Conservation (phyloP, 441 rosid genomes). For the Dalechampia spathulata region DNA sequence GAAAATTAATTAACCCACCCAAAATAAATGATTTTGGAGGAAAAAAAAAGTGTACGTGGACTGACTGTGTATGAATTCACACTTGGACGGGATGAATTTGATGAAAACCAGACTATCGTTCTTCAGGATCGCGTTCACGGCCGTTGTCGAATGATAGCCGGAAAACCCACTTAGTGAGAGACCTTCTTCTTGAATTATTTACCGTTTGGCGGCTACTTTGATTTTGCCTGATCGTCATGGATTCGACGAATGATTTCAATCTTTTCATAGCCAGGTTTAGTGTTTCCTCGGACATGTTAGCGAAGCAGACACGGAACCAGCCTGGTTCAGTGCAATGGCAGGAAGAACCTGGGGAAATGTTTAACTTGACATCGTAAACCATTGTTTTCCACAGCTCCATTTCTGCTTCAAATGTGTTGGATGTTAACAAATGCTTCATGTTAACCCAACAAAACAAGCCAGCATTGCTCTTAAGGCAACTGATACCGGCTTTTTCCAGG, state of each 20-base stretch:
- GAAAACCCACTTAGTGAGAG: slow-evolving; percentile 70
- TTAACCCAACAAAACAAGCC: slow-evolving; percentile 94
- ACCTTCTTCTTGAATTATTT: slow-evolving; percentile 44
- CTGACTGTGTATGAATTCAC: slow-evolving; percentile 7
- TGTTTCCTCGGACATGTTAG: slow-evolving; percentile 81
- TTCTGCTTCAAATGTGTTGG: slow-evolving; percentile 76
- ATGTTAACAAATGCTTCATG: slow-evolving; percentile 70
- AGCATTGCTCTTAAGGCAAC: slow-evolving; percentile 65
- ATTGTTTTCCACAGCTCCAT: slow-evolving; percentile 83
- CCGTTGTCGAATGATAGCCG: slow-evolving; percentile 63
- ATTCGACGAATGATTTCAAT: slow-evolving; percentile 52
- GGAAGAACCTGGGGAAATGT: slow-evolving; percentile 86
- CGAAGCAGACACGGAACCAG: slow-evolving; percentile 93
- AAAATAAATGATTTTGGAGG: slow-evolving; percentile 14
- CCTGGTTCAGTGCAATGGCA: slow-evolving; percentile 94
- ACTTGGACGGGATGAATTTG: slow-evolving; percentile 4
- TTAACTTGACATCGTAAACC: slow-evolving; percentile 71
- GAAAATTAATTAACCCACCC: slow-evolving; percentile 20
- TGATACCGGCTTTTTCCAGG: slow-evolving; percentile 58
- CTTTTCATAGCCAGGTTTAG: slow-evolving; percentile 58
- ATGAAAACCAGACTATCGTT: slow-evolving; percentile 53
- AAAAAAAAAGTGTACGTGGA: slow-evolving; percentile 1
- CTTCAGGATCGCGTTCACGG: slow-evolving; percentile 55
- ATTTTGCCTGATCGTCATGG: slow-evolving; percentile 17
- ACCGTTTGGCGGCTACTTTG: slow-evolving; percentile 34